Evolutionary conservation across 2,329 filamentous ascomycete genomes (phyloP).

Genomic region (Lecanosticta acicola): DNA sequence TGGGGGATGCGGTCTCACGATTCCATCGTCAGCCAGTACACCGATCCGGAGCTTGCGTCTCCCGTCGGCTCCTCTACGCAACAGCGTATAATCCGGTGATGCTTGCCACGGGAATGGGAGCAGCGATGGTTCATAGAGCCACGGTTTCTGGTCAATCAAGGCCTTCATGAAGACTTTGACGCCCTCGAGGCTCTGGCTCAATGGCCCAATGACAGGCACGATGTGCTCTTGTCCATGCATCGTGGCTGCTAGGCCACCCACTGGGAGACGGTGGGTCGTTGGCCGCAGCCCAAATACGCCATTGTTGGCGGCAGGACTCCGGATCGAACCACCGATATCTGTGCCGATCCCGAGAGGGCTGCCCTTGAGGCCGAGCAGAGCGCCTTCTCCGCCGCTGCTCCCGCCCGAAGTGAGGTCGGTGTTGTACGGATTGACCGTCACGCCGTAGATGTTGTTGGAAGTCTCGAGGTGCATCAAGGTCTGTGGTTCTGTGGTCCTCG

Average conservation of each 20-base stretch:
- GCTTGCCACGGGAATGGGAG: conserved; percentile 53
- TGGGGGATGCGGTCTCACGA: conserved; percentile 62
- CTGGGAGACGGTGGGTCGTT: conserved; percentile 40
- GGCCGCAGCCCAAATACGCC: conserved; percentile 44
- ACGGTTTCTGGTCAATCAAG: conserved; percentile 50
- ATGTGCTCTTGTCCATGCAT: conserved; percentile 45
- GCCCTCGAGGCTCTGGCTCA: conserved; percentile 50
- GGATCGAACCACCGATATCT: conserved; percentile 40
- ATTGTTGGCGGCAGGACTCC: conserved; percentile 45
- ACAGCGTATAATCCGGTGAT: conserved; percentile 7
- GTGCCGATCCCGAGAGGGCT: conserved; percentile 51
- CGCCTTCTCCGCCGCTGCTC: conserved; percentile 54
- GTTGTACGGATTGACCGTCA: conserved; percentile 53
- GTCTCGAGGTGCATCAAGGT: conserved; percentile 52
- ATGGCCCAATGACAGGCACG: conserved; percentile 48
- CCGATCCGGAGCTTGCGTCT: conserved; percentile 49
- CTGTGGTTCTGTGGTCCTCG: conserved; percentile 51
- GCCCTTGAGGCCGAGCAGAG: conserved; percentile 48
- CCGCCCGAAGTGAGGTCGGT: conserved; percentile 48
- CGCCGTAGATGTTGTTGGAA: conserved; percentile 46
- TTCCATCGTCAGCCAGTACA: conserved; percentile 60
- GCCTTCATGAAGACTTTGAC: conserved; percentile 50
- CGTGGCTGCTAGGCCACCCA: conserved; percentile 31
- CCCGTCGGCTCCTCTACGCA: conserved; percentile 17
- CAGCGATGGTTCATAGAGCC: conserved; percentile 54